Conservation (phyloP, 495 filamentous ascomycete species). For the Aspergillus affinis region DNA sequence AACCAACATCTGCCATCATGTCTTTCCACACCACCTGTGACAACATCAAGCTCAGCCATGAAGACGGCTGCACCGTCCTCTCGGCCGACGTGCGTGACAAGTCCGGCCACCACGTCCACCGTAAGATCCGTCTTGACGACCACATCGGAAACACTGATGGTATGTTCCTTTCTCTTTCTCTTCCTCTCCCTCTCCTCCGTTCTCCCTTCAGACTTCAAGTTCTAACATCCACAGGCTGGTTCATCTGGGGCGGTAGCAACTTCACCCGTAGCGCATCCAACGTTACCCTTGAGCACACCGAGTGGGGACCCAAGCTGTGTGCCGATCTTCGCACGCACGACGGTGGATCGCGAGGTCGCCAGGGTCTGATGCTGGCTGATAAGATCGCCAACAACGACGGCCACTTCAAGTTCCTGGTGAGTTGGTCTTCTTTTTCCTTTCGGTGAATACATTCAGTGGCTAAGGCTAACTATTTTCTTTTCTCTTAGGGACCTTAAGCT, state of each 20-base stretch:
- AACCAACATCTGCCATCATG: slow-evolving; percentile 1
- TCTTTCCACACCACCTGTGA: slow-evolving; percentile 21
- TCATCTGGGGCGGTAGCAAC: slow-evolving; percentile 23
- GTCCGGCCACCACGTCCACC: not conserved
- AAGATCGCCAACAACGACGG: slow-evolving; percentile 22
- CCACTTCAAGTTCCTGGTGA: slow-evolving; percentile 13
- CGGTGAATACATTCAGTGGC: not conserved
- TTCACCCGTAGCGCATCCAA: slow-evolving; percentile 18
- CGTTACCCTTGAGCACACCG: slow-evolving; percentile 14
- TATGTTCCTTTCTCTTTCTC: not conserved
- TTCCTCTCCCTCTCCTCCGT: not conserved
- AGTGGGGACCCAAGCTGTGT: slow-evolving; percentile 17
- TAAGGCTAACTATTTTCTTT: not conserved
- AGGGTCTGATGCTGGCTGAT: slow-evolving; percentile 19
- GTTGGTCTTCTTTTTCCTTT: not conserved
- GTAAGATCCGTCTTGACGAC: slow-evolving; percentile 17
- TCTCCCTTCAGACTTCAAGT: not conserved
- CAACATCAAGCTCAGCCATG: slow-evolving; percentile 16
- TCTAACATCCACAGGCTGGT: slow-evolving; percentile 16
- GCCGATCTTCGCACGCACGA: slow-evolving; percentile 13
- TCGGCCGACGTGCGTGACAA: slow-evolving; percentile 11
- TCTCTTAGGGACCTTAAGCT: not conserved
- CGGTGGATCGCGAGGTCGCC: slow-evolving; percentile 15
- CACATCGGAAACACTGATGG: slow-evolving; percentile 24
- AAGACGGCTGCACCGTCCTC: slow-evolving; percentile 16